Evolutionary conservation across 345 rosid species (phyloP), one percentile per base, ranked within the genome.

Genomic region (Turnera subulata): DNA sequence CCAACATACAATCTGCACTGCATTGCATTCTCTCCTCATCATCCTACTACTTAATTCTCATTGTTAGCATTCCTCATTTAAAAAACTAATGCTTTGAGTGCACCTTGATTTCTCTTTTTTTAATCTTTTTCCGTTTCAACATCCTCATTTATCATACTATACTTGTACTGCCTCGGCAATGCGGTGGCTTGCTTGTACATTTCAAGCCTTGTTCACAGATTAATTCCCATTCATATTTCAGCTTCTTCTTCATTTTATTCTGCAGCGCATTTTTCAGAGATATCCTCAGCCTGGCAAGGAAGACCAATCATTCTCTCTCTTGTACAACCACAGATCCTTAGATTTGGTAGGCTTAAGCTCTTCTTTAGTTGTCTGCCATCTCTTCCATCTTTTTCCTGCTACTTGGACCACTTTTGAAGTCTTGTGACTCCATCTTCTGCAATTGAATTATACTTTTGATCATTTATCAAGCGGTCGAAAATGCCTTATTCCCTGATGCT

Each of bases 241-340:
- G 39, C 24, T 51, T 52, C 56, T 46, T 42, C 51, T 15, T 42
- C 55, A 61, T 61, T 48, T 59, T 59, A 11, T 61, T 2, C 25
- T 50, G 62, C 62, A 68, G 73, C 73, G 67, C 14, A 62, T 62
- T 40, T 68, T 68, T 50, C 67, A 68, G 61, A 62, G 73, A 44
- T 61, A 62, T 68, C 73, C 73, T 29, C 67, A 66, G 16, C 73
- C 73, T 1, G 73, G 61, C 57, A 68, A 68, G 53, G 73, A 68
- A 62, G 61, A 62, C 58, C 73, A 68, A 55, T 68, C 73, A 62
- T 68, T 68, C 55, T 68, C 72, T 61, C 72, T 68, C 3, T 26
- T 68, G 43, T 68, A 68, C 32, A 46, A 24, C 50, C 67, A 62
- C 23, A 61, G 73, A 45, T 68, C 73, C 10, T 50, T 68, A 21